Evolutionary conservation across 352 stramenopile species (phyloP), one percentile per base, ranked within the genome.

Genomic region (Pythium guiyangense): DNA sequence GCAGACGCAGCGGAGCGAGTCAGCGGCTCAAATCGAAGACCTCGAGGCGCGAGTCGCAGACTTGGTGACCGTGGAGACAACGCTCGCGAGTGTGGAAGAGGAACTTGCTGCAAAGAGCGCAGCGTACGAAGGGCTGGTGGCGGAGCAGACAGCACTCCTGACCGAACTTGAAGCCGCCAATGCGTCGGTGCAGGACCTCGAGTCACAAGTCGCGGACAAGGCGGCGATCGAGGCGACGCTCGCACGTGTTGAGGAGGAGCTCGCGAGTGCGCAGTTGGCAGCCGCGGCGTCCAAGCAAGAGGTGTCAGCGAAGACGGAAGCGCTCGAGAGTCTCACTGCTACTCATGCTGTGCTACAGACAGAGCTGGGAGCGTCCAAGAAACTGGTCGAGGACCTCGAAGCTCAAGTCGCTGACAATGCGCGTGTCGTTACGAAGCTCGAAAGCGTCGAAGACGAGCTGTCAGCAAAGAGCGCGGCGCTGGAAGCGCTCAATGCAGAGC

Each of bases 391-490:
- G 12, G 39, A 44, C 22, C 45, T 62, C 26, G 47, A 67, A 35
- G 54, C 39, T 1, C 47, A 58, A 17, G 29, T 44, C 4, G 12
- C 44, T 11, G 49, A 63, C 35, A 48, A 57, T 3, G 46, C 17
- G 18, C 39, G 22, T 29, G 44, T 34, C 43, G 45, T 27, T 47
- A 20, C 27, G 51, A 55, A 39, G 17, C 12, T 57, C 17, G 8
- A 17, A 52, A n/a, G 25, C 59, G 5, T 52, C 52, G 20, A 50
- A 68, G n/a, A 25, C 39, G n/a, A 47, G 20, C 9, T 47, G 10
- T 2, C 42, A 26, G 1, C 42, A 1, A 26, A 18, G 42, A 18
- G 20, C n/a, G 42, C 42, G 14, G 42, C 42, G n/a, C 15, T 25
- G 4, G 42, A 47, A 4, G 20, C 42, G 6, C 6, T 47, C 15